A percentile compares a stretch with the other conserved stretches of the same genome.
Evolutionary conservation across 2,329 filamentous ascomycete species (phyloP).

Genomic region (Dothidotthia symphoricarpi): DNA sequence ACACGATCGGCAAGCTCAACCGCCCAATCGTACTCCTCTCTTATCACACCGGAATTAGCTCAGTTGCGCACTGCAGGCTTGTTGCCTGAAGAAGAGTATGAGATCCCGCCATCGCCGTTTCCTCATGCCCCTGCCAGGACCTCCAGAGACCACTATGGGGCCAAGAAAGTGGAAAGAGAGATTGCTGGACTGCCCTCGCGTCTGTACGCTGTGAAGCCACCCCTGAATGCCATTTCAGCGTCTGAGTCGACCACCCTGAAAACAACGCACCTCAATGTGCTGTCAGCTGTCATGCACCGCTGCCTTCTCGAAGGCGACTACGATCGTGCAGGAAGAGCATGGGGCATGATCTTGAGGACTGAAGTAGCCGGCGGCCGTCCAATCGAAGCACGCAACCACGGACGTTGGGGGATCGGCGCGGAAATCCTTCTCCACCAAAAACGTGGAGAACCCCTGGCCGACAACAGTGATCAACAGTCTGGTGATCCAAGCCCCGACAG

Average conservation of each 20-base stretch:
- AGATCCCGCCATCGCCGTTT: slow-evolving; percentile 45
- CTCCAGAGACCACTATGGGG: slow-evolving; percentile 14
- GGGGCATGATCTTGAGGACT: slow-evolving; percentile 68
- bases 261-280: slow-evolving; percentile 60
- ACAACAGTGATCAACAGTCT: neutral
- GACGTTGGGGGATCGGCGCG: slow-evolving; percentile 79
- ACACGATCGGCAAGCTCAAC: slow-evolving; percentile 5
- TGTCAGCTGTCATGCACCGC: slow-evolving; percentile 69
- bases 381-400: slow-evolving; percentile 67
- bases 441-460: neutral
- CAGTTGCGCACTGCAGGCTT: slow-evolving; percentile 45
- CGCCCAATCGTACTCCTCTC: slow-evolving; percentile 18
- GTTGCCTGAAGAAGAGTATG: slow-evolving; percentile 37
- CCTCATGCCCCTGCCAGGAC: slow-evolving; percentile 43
- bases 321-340: slow-evolving; percentile 68
- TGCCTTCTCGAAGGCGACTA: slow-evolving; percentile 72
- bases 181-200: slow-evolving; percentile 45
- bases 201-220: slow-evolving; percentile 34
- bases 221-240: slow-evolving; percentile 10
- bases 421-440: slow-evolving; percentile 71
- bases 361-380: slow-evolving; percentile 53
- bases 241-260: slow-evolving; percentile 36
- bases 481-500: slow-evolving; percentile 3
- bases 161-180: slow-evolving; percentile 38
- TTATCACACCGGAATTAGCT: slow-evolving; percentile 21